A percentile compares a stretch with the other conserved stretches of the same genome.
phyloP scores from a whole-genome alignment of 2,329 filamentous ascomycete genomes.

The Davidsoniella neocaledoniae region DNA sequence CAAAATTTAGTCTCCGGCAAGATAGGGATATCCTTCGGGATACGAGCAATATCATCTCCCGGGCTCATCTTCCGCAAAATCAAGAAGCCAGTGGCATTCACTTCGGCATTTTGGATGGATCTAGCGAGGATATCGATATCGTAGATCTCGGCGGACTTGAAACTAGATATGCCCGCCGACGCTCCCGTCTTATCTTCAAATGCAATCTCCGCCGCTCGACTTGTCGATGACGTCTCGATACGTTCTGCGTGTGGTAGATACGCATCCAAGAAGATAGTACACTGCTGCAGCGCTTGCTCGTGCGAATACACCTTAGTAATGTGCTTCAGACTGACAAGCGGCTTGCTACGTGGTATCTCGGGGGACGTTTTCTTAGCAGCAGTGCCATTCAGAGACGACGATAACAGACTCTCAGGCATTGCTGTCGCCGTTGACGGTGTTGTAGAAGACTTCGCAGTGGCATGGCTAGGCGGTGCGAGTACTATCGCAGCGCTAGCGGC shows the following conservation, averaged over 20 bases:
- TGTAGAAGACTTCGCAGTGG: not conserved
- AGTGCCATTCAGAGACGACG: slow-evolving; percentile 16
- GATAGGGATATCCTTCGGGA: slow-evolving; percentile 9
- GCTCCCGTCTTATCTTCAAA: slow-evolving; percentile 38
- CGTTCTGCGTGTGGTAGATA: slow-evolving; percentile 60
- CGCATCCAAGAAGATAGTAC: slow-evolving; percentile 52
- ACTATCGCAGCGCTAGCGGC: slow-evolving; percentile 11
- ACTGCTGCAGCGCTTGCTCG: slow-evolving; percentile 91
- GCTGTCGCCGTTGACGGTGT: not conserved
- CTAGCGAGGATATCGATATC: slow-evolving; percentile 51
- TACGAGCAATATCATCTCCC: slow-evolving; percentile 7
- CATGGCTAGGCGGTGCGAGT: not conserved
- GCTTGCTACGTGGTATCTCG: slow-evolving; percentile 28
- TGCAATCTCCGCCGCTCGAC: slow-evolving; percentile 65
- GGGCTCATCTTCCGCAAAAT: slow-evolving; percentile 32
- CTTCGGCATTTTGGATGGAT: slow-evolving; percentile 54
- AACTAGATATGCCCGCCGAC: slow-evolving; percentile 63
- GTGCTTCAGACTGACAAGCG: slow-evolving; percentile 35
- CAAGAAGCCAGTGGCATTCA: slow-evolving; percentile 69
- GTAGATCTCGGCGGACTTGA: slow-evolving; percentile 52
- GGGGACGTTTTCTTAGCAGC: slow-evolving; percentile 24
- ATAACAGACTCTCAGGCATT: no score
- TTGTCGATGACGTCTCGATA: slow-evolving; percentile 73
- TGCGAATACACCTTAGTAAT: slow-evolving; percentile 76
- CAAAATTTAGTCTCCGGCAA: slow-evolving; percentile 1